Evolutionary conservation across 2,329 filamentous ascomycete species (phyloP).

Genomic region (Aspergillus intermedius): DNA sequence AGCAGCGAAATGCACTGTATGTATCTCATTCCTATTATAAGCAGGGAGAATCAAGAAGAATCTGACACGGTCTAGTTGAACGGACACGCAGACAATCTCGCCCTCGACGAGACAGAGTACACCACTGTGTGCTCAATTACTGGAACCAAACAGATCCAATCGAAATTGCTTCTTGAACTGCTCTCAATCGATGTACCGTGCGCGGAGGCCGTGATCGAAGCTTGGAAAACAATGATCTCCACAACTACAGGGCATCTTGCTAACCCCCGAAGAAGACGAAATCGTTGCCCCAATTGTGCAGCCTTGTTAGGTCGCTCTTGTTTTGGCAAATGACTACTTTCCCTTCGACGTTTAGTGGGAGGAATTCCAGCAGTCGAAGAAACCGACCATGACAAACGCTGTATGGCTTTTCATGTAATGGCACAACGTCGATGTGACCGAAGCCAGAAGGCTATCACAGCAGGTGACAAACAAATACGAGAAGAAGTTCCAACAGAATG

Average conservation of each 20-base stretch:
- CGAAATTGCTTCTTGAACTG: background rate
- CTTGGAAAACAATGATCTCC: slow-evolving; percentile 14
- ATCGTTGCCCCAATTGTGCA: background rate
- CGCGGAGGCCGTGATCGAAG: slow-evolving; percentile 10
- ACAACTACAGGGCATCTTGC: slow-evolving; percentile 6
- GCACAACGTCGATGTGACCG: background rate
- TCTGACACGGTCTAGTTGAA: background rate
- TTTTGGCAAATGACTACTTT: background rate
- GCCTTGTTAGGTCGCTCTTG: background rate
- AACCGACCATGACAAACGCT: background rate
- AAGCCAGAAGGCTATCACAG: background rate
- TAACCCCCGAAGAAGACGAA: background rate
- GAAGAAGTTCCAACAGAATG: background rate
- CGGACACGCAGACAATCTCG: background rate
- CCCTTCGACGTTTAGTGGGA: background rate
- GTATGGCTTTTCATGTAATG: background rate
- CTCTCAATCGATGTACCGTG: slow-evolving; percentile 1
- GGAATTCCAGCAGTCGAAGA: background rate
- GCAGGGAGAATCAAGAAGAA: background rate
- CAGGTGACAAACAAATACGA: background rate
- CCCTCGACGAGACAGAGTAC: background rate
- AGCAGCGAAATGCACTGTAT: background rate
- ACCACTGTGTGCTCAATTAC: background rate
- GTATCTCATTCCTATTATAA: background rate
- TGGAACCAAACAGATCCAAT: background rate